Evolutionary conservation across 2,329 filamentous ascomycete genomes (phyloP).

Genomic region (Fusarium coicis): DNA sequence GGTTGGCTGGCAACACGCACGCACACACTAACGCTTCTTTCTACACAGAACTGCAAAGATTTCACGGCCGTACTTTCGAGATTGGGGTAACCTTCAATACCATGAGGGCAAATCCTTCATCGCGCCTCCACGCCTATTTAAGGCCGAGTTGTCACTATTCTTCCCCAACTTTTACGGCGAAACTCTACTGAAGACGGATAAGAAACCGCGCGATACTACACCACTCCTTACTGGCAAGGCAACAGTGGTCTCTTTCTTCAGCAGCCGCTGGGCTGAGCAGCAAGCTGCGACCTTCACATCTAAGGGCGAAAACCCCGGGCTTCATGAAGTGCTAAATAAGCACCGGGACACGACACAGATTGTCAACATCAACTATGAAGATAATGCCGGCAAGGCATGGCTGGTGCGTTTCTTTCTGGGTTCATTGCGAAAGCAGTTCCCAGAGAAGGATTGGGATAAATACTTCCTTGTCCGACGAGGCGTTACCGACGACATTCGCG

Average conservation of each 20-base stretch:
- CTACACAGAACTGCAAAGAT: conserved; percentile 74
- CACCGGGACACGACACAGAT: conserved; percentile 71
- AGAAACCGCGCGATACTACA: conserved; percentile 74
- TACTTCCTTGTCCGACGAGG: conserved; percentile 72
- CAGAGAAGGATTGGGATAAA: conserved; percentile 64
- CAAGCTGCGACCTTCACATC: conserved; percentile 81
- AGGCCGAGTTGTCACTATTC: conserved; percentile 82
- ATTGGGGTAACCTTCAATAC: conserved; percentile 86
- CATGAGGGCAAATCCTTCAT: conserved; percentile 94
- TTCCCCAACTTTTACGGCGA: conserved; percentile 91
- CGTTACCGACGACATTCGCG: conserved; percentile 69
- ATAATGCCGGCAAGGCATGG: conserved; percentile 75
- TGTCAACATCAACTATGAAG: conserved; percentile 89
- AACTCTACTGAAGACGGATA: conserved; percentile 72
- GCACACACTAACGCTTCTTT: conserved; percentile 5
- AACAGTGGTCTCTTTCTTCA: conserved; percentile 83
- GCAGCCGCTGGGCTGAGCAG: conserved; percentile 83
- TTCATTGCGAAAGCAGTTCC: conserved; percentile 61
- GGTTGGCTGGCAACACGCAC: not conserved
- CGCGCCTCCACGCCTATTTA: conserved; percentile 86
- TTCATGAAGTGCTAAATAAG: conserved; percentile 69
- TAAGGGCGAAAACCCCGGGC: conserved; percentile 72
- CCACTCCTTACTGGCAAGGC: conserved; percentile 77
- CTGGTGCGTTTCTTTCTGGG: conserved; percentile 67
- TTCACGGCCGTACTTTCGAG: conserved; percentile 91